A percentile compares a stretch with the other conserved stretches of the same genome.
Conservation (phyloP, 1,284 basidiomycete species). For the Dichomitus squalens region DNA sequence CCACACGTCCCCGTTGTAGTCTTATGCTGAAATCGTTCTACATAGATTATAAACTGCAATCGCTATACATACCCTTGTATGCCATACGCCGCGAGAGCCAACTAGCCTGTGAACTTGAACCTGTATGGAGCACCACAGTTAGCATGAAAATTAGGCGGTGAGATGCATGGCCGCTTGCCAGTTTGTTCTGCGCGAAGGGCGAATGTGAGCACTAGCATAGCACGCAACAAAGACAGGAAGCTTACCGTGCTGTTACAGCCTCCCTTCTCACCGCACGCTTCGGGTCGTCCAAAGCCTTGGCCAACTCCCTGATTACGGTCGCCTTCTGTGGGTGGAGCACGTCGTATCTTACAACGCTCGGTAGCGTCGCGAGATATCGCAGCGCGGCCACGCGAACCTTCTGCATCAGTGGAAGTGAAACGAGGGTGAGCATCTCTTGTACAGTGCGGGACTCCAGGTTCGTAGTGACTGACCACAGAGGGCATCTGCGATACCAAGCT, state of each 20-base stretch:
- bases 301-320: slow-evolving; percentile 75
- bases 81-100: background rate
- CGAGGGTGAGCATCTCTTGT: no score
- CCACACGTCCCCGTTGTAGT: slow-evolving; percentile 22
- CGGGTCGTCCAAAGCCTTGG: slow-evolving; percentile 81
- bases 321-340: slow-evolving; percentile 76
- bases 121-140: slow-evolving; percentile 32
- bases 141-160: background rate
- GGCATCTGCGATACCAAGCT: slow-evolving; percentile 50
- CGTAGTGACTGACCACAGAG: slow-evolving; percentile 54
- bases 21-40: slow-evolving; percentile 18
- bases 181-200: slow-evolving; percentile 44
- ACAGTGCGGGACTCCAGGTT: background rate
- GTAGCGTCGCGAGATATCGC: slow-evolving; percentile 72
- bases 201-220: background rate
- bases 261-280: slow-evolving; percentile 79
- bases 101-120: slow-evolving; percentile 59
- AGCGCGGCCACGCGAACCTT: slow-evolving; percentile 78
- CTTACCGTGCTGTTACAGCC: slow-evolving; percentile 82
- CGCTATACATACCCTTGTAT: slow-evolving; percentile 15
- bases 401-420: slow-evolving; percentile 39
- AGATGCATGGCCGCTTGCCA: slow-evolving; percentile 40
- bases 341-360: slow-evolving; percentile 77
- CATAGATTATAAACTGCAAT: slow-evolving; percentile 21
- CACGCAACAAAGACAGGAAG: background rate